Evolutionary conservation across 495 filamentous ascomycete species (phyloP), one percentile per base, ranked within the genome.

Genomic region (Tetracladium marchalianum): DNA sequence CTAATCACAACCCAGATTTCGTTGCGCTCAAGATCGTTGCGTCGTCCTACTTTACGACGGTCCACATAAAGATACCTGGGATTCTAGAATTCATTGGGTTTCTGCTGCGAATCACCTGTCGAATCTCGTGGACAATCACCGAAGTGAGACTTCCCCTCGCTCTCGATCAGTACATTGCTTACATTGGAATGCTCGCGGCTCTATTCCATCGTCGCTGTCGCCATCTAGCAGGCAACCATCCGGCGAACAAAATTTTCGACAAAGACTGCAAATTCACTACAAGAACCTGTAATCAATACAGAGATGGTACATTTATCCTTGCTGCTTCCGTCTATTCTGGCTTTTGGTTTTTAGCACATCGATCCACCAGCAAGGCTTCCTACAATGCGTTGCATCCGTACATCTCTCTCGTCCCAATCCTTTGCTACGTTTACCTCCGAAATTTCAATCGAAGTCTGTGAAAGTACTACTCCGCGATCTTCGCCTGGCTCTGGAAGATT

Each of bases 381-480:
- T 80, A 76, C 52, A 73, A 77, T 51, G 41, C 44, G 11, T 65
- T 63, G 52, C 70, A 78, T 41, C 72, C 78, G 4, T 77, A 69
- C 53, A 57, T 81, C 41, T 72, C 71, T 1, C 65, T 63, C 50
- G 52, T 79, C 35, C 75, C 77, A 6, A 65, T 81, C 43, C 50
- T 80, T 5, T 55, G 68, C 11, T 73, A 69, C 43, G 54, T 75
- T 33, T 55, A 66, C 11, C 54, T 83, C 8, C 66, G 77, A 15
- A 81, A 78, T 27, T 58, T 63, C 1, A 66, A 62, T 39, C 49
- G 51, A 2, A 34, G 50, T 13, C 46, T 72, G 11, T 61, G 73
- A 24, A 67, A 63, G 16, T 52, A 58, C 37, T 60, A 76, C 49
- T 73, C 70, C 5, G 36, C 36, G 0, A 43, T 62, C 16, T 78